Evolutionary conservation across 1,139 yeast genomes (phyloP).

Genomic region (Blastobotrys aristatus): DNA sequence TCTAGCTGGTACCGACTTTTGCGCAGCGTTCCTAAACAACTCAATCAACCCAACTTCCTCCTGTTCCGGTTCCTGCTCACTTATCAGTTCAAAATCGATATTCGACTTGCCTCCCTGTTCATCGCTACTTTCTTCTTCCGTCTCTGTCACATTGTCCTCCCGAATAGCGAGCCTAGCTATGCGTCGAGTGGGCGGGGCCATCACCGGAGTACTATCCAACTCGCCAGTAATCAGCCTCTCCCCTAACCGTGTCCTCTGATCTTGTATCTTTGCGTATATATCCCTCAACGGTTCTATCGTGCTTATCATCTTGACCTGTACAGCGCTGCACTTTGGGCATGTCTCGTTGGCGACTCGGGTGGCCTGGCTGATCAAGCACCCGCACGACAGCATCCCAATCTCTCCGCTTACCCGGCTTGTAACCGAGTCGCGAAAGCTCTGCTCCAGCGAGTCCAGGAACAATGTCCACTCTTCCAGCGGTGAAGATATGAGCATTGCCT

Average conservation of each 20-base stretch:
- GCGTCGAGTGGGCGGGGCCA: too few relatives aligned
- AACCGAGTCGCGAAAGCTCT: slow-evolving; percentile 22
- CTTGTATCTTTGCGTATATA: slow-evolving; percentile 40
- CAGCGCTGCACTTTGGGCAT: slow-evolving; percentile 7
- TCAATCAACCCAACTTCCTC: slow-evolving; percentile 16
- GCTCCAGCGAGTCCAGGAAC: slow-evolving; percentile 28
- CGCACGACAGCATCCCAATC: slow-evolving; percentile 59
- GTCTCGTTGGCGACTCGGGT: background rate
- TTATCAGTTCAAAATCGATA: slow-evolving; percentile 13
- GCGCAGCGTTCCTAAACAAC: slow-evolving; percentile 19
- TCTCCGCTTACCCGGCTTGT: slow-evolving; percentile 32
- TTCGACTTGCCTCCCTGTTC: background rate
- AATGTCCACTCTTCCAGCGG: slow-evolving; percentile 28
- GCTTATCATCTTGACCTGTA: background rate
- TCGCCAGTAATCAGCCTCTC: slow-evolving; percentile 19
- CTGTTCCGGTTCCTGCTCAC: background rate
- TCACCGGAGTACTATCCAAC: background rate
- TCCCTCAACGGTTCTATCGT: slow-evolving; percentile 45
- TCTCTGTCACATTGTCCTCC: too few relatives aligned
- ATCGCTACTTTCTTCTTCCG: background rate
- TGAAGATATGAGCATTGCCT: slow-evolving; percentile 13
- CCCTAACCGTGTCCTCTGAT: slow-evolving; percentile 26
- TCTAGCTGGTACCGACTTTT: background rate
- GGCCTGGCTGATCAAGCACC: slow-evolving; percentile 54
- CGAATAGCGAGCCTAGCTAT: too few relatives aligned